These are phyloP conservation scores for Haberlea rhodopensis DNA, from an alignment of 257 asterid genomes.

Conservation along the genomic window DNA sequence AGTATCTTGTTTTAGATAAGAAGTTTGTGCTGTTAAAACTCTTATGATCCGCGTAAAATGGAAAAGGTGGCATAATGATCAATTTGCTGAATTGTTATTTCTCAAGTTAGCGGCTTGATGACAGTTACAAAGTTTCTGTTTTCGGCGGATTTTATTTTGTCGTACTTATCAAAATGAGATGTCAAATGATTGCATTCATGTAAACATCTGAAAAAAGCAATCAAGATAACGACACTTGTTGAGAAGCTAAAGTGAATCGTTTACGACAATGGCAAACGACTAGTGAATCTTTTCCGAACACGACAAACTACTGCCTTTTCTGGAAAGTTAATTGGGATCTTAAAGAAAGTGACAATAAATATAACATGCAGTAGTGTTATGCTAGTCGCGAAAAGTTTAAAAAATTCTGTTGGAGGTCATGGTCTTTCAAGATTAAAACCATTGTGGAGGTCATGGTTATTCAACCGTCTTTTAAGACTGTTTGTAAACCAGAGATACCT, in stretches of 20 bases:
- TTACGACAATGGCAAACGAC: not conserved
- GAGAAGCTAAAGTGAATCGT: not conserved
- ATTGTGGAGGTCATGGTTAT: no score
- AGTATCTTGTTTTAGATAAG: not conserved
- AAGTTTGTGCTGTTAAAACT: not conserved
- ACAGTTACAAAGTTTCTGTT: not conserved
- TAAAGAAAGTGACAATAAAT: no score
- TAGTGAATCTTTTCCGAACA: not conserved
- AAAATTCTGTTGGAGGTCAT: no score
- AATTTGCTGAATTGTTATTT: not conserved
- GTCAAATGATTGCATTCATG: not conserved
- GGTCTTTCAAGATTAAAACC: no score
- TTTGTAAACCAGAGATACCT: no score
- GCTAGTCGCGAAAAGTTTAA: no score
- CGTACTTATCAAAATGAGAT: not conserved
- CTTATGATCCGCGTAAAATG: conserved; percentile 10
- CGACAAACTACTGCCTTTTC: not conserved
- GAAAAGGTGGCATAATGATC: not conserved
- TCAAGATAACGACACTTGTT: conserved; percentile 15
- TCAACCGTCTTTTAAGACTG: no score
- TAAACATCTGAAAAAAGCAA: not conserved
- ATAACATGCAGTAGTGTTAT: no score
- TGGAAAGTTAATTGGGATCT: not conserved
- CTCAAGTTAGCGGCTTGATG: conserved; percentile 1
- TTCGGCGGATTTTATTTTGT: not conserved